Conservation (phyloP, 139 green algal species). For the Coccomyxa sp. region DNA sequence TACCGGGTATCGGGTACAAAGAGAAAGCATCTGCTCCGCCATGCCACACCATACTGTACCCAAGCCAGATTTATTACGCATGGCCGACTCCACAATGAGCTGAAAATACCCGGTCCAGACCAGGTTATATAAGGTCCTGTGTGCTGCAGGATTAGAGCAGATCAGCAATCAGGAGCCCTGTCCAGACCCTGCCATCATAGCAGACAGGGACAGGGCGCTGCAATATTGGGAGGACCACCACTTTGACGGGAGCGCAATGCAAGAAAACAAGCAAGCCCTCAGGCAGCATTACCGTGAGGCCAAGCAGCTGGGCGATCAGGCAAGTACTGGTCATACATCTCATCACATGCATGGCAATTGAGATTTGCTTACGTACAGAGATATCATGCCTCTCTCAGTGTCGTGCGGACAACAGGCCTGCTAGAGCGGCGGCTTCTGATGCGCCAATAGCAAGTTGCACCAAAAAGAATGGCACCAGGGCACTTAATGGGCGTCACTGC, state of each 20-base stretch:
- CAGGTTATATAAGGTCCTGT: too few relatives aligned
- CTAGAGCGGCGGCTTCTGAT: constrained; percentile 50
- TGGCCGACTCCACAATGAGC: too few relatives aligned
- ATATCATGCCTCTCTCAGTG: neutral
- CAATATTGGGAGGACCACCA: neutral
- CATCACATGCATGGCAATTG: neutral
- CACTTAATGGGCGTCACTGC: constrained; percentile 18
- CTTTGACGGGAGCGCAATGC: constrained; percentile 32
- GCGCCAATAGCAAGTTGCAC: constrained; percentile 65
- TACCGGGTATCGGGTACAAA: too few relatives aligned
- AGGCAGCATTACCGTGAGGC: constrained; percentile 74
- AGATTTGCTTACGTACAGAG: neutral
- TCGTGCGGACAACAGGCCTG: constrained; percentile 19
- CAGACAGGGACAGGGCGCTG: neutral
- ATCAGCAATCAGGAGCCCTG: neutral
- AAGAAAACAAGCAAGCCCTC: constrained; percentile 81
- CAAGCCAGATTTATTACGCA: too few relatives aligned
- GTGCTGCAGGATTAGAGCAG: neutral
- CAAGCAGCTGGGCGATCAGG: constrained; percentile 55
- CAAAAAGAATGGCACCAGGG: constrained; percentile 54
- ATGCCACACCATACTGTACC: too few relatives aligned
- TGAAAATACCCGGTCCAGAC: too few relatives aligned
- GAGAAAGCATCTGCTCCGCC: too few relatives aligned
- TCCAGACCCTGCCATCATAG: neutral
- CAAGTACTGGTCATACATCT: constrained; percentile 3